phyloP scores from a whole-genome alignment of 2,329 filamentous ascomycete genomes.

The Colletotrichum graminicola region DNA sequence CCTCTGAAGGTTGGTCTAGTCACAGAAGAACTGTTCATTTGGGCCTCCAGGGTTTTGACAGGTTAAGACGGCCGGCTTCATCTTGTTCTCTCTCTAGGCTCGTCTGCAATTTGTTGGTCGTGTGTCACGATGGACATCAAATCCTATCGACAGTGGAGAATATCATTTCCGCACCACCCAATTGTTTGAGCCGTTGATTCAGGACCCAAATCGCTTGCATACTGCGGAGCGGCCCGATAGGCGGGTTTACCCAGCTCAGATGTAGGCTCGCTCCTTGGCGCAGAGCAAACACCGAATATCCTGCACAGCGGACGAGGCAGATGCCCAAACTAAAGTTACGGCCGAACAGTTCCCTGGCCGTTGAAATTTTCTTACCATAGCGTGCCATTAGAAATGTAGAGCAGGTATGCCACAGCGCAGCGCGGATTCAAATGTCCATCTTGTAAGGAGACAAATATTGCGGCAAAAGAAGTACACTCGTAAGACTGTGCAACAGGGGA shows the following conservation, averaged over 20 bases:
- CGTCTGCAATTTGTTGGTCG: conserved; percentile 1
- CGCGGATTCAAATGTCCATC: background rate
- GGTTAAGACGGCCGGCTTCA: background rate
- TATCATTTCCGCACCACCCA: conserved; percentile 12
- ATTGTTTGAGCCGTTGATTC: conserved; percentile 14
- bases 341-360: background rate
- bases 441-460: conserved; percentile 15
- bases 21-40: background rate
- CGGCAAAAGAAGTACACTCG: conserved; percentile 14
- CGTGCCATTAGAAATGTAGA: conserved; percentile 3
- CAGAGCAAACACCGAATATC: conserved; percentile 24
- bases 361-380: background rate
- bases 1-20: background rate
- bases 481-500: conserved; percentile 32
- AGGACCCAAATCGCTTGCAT: conserved; percentile 21
- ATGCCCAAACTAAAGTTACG: background rate
- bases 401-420: background rate
- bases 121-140: conserved; percentile 25
- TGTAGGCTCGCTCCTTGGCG: conserved; percentile 18
- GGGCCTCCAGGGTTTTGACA: background rate
- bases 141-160: conserved; percentile 5
- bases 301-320: background rate
- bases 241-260: conserved; percentile 25
- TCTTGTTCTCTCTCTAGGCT: background rate
- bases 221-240: conserved; percentile 36